phyloP scores from a whole-genome alignment of 352 stramenopile species.

The Globisporangium iwayamae region DNA sequence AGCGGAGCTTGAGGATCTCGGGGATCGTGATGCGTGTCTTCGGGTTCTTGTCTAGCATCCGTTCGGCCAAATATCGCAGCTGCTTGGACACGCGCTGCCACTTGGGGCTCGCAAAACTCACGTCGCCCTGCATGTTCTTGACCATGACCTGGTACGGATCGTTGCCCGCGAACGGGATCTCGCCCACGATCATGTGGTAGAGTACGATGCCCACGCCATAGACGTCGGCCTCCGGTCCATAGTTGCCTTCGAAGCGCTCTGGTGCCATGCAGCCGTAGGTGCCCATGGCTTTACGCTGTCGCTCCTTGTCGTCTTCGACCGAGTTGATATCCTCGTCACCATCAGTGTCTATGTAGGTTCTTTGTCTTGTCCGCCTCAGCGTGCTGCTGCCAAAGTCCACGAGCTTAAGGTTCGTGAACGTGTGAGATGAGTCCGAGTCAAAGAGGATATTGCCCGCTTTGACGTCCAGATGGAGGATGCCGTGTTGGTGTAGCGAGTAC shows the following conservation, averaged over 20 bases:
- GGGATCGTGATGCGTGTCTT: slow-evolving; percentile 37
- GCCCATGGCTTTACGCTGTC: slow-evolving; percentile 22
- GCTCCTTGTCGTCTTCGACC: slow-evolving; percentile 7
- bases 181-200: slow-evolving; percentile 57
- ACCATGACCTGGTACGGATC: slow-evolving; percentile 52
- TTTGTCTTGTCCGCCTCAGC: background rate
- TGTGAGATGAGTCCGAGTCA: slow-evolving; percentile 28
- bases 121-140: slow-evolving; percentile 58
- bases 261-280: slow-evolving; percentile 69
- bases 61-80: slow-evolving; percentile 30
- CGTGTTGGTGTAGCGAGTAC: slow-evolving; percentile 42
- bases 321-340: background rate
- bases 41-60: slow-evolving; percentile 57
- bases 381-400: slow-evolving; percentile 60
- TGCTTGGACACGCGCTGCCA: slow-evolving; percentile 36
- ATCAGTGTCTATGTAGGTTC: slow-evolving; percentile 5
- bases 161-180: slow-evolving; percentile 38
- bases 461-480: slow-evolving; percentile 59
- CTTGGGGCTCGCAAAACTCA: slow-evolving; percentile 35
- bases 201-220: slow-evolving; percentile 61
- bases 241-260: slow-evolving; percentile 50
- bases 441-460: slow-evolving; percentile 69
- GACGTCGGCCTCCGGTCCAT: slow-evolving; percentile 49
- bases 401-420: slow-evolving; percentile 58
- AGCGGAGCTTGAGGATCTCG: slow-evolving; percentile 55